phyloP scores from a whole-genome alignment of 352 stramenopile species.

The Phytophthora tentaculata region DNA sequence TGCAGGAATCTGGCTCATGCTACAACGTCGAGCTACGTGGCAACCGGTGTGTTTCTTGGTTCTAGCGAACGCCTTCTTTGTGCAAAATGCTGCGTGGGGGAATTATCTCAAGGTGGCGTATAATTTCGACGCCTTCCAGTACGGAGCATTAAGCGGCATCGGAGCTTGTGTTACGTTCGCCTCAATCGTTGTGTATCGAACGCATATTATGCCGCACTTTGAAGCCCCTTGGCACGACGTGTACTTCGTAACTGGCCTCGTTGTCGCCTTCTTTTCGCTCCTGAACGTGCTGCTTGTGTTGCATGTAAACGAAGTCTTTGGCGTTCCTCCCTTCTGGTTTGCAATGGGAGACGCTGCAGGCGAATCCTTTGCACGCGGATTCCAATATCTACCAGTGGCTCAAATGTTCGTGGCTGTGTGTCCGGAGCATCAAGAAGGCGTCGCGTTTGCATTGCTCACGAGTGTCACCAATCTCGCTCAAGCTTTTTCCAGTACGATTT shows the following conservation, averaged over 20 bases:
- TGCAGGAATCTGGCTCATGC: conserved; percentile 60
- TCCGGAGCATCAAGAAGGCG: conserved; percentile 73
- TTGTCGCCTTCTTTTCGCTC: conserved; percentile 70
- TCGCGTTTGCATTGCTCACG: conserved; percentile 81
- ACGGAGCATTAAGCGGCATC: conserved; percentile 72
- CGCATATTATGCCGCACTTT: conserved; percentile 47
- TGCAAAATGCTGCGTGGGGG: conserved; percentile 82
- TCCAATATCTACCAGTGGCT: conserved; percentile 81
- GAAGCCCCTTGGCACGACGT: conserved; percentile 65
- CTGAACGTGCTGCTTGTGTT: conserved; percentile 78
- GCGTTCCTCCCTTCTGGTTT: conserved; percentile 80
- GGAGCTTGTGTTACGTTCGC: conserved; percentile 72
- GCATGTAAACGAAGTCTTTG: conserved; percentile 61
- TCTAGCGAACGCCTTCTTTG: conserved; percentile 63
- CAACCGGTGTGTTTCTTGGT: conserved; percentile 76
- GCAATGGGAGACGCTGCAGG: conserved; percentile 70
- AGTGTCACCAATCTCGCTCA: conserved; percentile 78
- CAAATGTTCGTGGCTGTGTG: conserved; percentile 83
- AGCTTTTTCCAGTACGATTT: conserved; percentile 73
- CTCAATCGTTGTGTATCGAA: conserved; percentile 62
- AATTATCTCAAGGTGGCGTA: conserved; percentile 83
- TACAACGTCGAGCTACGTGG: conserved; percentile 76
- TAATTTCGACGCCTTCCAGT: conserved; percentile 43
- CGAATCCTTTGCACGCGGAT: conserved; percentile 72
- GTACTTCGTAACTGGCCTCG: conserved; percentile 66